These are phyloP conservation scores for Sclerotinia subarctica DNA, from an alignment of 2,329 filamentous ascomycete genomes.

Conservation along the genomic window DNA sequence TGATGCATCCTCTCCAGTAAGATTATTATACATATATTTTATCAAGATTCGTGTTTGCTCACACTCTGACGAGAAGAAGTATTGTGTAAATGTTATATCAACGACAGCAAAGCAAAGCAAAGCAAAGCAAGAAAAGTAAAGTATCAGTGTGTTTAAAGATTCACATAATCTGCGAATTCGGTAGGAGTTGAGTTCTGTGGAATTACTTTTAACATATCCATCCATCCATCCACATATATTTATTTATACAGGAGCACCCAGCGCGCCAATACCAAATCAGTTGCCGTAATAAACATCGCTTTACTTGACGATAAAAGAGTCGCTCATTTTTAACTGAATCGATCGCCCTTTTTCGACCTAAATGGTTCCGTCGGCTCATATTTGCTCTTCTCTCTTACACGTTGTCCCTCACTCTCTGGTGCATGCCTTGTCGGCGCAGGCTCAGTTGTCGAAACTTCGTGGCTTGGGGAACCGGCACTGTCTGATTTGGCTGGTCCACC, in stretches of 20 bases:
- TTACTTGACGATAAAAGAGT: neutral
- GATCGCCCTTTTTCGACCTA: constrained; percentile 76
- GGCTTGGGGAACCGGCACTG: constrained; percentile 59
- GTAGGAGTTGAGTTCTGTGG: constrained; percentile 13
- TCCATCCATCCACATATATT: neutral
- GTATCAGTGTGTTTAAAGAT: neutral
- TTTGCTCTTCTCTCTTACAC: constrained; percentile 75
- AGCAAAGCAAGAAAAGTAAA: neutral
- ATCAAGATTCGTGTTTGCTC: no score
- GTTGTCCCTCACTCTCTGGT: constrained; percentile 65
- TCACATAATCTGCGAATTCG: neutral
- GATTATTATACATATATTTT: neutral
- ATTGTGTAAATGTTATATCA: neutral
- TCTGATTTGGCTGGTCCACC: constrained; percentile 57
- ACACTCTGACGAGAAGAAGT: neutral
- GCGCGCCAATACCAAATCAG: constrained; percentile 13
- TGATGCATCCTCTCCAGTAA: neutral
- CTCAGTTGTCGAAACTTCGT: constrained; percentile 63
- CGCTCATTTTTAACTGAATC: constrained; percentile 59
- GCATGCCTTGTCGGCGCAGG: constrained; percentile 84
- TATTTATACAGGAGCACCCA: neutral
- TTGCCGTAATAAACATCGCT: neutral
- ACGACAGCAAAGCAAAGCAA: neutral
- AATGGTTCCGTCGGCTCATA: constrained; percentile 80
- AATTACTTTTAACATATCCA: neutral